Evolutionary conservation across 116 monocot species (phyloP).

Genomic region (Cymodocea nodosa): DNA sequence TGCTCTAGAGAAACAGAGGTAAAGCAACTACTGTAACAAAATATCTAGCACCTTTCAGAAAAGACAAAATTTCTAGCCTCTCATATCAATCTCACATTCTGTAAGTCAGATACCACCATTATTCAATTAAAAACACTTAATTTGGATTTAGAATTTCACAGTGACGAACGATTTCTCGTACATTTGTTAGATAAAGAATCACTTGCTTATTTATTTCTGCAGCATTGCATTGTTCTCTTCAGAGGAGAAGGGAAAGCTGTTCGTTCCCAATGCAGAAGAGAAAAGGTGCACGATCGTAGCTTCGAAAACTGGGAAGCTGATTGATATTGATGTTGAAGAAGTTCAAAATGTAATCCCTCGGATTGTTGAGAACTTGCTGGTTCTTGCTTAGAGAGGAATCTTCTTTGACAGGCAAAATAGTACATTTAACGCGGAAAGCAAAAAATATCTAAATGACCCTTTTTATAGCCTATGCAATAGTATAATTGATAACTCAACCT

Average conservation of each 20-base stretch:
- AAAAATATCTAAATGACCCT: too few relatives aligned
- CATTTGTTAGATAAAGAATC: background rate
- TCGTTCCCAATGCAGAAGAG: slow-evolving; percentile 57
- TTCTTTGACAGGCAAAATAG: background rate
- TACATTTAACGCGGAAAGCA: background rate
- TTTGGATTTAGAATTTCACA: background rate
- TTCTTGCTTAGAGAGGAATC: slow-evolving; percentile 30
- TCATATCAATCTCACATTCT: too few relatives aligned
- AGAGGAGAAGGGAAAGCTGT: slow-evolving; percentile 56
- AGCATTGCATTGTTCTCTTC: slow-evolving; percentile 85
- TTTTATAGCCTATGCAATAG: too few relatives aligned
- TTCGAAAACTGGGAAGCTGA: slow-evolving; percentile 59
- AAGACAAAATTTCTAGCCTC: too few relatives aligned
- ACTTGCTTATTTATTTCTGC: slow-evolving; percentile 7
- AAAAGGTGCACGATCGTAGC: slow-evolving; percentile 58
- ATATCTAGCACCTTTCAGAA: too few relatives aligned
- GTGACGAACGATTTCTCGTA: background rate
- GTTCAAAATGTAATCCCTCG: slow-evolving; percentile 35
- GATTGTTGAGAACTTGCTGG: slow-evolving; percentile 24
- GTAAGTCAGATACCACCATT: background rate
- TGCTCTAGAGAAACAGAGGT: slow-evolving; percentile 65
- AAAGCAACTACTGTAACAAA: background rate
- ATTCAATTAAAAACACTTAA: too few relatives aligned
- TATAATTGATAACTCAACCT: too few relatives aligned
- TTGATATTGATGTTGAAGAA: slow-evolving; percentile 49